These are phyloP conservation scores for Leonotis leonurus DNA, from an alignment of 257 asterid genomes.

Conservation along the genomic window DNA sequence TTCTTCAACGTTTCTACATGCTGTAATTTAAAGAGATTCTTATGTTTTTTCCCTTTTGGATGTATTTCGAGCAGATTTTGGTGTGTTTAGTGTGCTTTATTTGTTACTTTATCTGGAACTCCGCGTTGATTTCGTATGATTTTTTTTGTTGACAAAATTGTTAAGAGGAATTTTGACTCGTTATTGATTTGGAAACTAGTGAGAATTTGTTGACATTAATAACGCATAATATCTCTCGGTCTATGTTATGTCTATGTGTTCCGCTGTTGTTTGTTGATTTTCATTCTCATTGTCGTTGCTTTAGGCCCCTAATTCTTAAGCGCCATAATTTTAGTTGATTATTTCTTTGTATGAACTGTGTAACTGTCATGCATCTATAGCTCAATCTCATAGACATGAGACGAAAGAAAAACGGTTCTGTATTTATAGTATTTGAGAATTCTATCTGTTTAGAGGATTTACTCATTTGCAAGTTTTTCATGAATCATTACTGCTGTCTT, in stretches of 20 bases:
- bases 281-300: not conserved
- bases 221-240: conserved; percentile 11
- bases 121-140: not conserved
- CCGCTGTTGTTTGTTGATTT: conserved; percentile 14
- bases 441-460: not conserved
- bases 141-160: conserved; percentile 5
- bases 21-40: not conserved
- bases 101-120: conserved; percentile 1
- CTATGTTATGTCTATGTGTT: conserved; percentile 6
- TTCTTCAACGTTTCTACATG: not conserved
- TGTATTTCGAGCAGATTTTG: not conserved
- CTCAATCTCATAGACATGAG: conserved; percentile 1
- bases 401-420: not conserved
- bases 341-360: not conserved
- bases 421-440: conserved; percentile 3
- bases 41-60: not conserved
- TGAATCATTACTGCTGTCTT: conserved; percentile 5
- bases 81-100: not conserved
- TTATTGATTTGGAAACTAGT: conserved; percentile 1
- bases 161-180: conserved; percentile 12
- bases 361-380: not conserved
- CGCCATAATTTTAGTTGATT: not conserved
- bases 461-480: conserved; percentile 8
- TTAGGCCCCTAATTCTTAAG: conserved; percentile 1
- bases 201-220: conserved; percentile 1